Evolutionary conservation across 2,329 filamentous ascomycete species (phyloP).

Genomic region (Trichoderma breve): DNA sequence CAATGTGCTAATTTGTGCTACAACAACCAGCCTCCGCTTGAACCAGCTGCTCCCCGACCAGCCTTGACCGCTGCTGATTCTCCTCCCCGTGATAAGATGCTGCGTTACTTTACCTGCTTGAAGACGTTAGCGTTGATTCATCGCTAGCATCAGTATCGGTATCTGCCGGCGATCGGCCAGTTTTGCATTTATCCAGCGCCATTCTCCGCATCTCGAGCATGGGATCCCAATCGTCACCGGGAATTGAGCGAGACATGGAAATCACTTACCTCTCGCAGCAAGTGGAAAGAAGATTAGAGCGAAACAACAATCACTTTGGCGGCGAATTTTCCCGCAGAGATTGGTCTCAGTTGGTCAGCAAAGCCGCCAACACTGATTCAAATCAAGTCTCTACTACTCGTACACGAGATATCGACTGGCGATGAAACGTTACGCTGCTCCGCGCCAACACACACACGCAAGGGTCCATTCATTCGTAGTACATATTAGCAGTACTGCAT

Average conservation of each 20-base stretch:
- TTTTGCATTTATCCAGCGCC: background rate
- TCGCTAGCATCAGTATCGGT: background rate
- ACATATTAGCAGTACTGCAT: background rate
- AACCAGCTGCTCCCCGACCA: background rate
- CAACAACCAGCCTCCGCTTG: background rate
- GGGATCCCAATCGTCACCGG: background rate
- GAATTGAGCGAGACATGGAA: background rate
- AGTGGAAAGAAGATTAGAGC: background rate
- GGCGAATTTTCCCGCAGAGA: background rate
- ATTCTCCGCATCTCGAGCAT: constrained; percentile 10
- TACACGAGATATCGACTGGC: background rate
- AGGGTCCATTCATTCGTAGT: background rate
- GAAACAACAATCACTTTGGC: background rate
- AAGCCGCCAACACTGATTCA: background rate
- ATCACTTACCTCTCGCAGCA: too few relatives aligned
- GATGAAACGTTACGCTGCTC: constrained; percentile 21
- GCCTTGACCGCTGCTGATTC: background rate
- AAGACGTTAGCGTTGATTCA: constrained; percentile 13
- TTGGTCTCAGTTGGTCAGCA: background rate
- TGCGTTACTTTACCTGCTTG: background rate
- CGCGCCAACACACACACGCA: background rate
- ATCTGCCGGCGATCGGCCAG: constrained; percentile 9
- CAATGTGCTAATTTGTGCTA: background rate
- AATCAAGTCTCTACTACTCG: background rate
- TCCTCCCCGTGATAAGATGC: background rate